Conservation (phyloP, 257 asterid species). For the Pogostemon cablin region DNA sequence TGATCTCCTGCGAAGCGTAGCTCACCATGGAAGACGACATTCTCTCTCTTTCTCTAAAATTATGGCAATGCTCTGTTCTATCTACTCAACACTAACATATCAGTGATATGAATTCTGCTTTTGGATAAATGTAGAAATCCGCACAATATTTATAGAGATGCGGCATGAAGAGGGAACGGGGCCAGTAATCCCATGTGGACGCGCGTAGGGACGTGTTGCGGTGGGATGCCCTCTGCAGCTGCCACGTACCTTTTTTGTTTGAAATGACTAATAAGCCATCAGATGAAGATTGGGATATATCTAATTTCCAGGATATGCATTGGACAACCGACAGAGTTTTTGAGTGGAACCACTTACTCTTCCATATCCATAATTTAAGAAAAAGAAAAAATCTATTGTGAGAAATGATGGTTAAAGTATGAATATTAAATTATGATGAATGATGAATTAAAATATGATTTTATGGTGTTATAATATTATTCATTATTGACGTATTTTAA, state of each 20-base stretch:
- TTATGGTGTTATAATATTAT: too few species aligned
- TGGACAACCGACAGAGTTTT: too few species aligned
- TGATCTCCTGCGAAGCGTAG: slow-evolving; percentile 49
- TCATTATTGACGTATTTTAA: too few species aligned
- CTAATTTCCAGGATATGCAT: not conserved
- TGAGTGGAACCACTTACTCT: too few species aligned
- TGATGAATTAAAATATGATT: too few species aligned
- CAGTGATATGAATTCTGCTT: not conserved
- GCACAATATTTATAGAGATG: slow-evolving; percentile 4
- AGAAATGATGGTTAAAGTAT: too few species aligned
- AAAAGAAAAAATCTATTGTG: too few species aligned
- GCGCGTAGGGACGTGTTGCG: slow-evolving; percentile 21
- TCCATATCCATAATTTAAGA: too few species aligned
- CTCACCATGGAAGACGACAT: slow-evolving; percentile 59
- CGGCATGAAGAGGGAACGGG: slow-evolving; percentile 13
- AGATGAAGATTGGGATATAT: not conserved
- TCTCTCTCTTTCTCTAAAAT: slow-evolving; percentile 14
- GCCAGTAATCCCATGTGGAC: slow-evolving; percentile 32
- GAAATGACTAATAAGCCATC: slow-evolving; percentile 12
- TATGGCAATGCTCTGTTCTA: not conserved
- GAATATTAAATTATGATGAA: too few species aligned
- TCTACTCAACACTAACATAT: not conserved
- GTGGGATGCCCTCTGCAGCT: slow-evolving; percentile 21
- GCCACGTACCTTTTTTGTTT: slow-evolving; percentile 24
- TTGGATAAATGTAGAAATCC: slow-evolving; percentile 4